These are phyloP conservation scores for Aspergillus leporis DNA, from an alignment of 495 filamentous ascomycete species.

Conservation along the genomic window DNA sequence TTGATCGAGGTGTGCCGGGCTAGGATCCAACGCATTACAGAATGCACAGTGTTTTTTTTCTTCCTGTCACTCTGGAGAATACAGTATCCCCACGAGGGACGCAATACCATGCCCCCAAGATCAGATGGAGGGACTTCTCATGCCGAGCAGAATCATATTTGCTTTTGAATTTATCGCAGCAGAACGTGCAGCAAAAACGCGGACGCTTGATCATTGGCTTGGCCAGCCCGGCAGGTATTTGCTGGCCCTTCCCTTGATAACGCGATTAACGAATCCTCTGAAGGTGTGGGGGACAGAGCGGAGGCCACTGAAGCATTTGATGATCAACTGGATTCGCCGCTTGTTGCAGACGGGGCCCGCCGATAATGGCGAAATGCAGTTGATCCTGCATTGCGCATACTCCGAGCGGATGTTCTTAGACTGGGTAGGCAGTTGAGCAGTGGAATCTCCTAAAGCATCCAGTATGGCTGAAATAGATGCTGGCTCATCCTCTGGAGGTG, in stretches of 20 bases:
- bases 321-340: conserved; percentile 31
- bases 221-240: conserved; percentile 47
- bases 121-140: conserved; percentile 76
- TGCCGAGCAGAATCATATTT: conserved; percentile 83
- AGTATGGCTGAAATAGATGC: conserved; percentile 71
- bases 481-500: conserved; percentile 77
- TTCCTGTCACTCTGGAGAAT: conserved; percentile 52
- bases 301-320: conserved; percentile 19
- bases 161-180: conserved; percentile 73
- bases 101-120: conserved; percentile 74
- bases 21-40: conserved; percentile 22
- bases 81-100: conserved; percentile 54
- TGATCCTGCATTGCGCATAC: conserved; percentile 6
- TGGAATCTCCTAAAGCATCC: conserved; percentile 57
- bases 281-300: conserved; percentile 30
- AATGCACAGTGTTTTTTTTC: conserved; percentile 27
- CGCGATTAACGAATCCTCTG: conserved; percentile 21
- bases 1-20: conserved; percentile 16
- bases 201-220: conserved; percentile 47
- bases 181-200: conserved; percentile 65
- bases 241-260: conserved; percentile 1
- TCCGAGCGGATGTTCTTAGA: neutral
- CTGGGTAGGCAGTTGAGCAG: conserved; percentile 8
- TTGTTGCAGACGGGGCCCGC: conserved; percentile 58
- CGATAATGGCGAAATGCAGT: conserved; percentile 58